A percentile compares a stretch with the other conserved stretches of the same genome.
phyloP scores from a whole-genome alignment of 78 protist genomes.

The Pigoraptor vietnamica region DNA sequence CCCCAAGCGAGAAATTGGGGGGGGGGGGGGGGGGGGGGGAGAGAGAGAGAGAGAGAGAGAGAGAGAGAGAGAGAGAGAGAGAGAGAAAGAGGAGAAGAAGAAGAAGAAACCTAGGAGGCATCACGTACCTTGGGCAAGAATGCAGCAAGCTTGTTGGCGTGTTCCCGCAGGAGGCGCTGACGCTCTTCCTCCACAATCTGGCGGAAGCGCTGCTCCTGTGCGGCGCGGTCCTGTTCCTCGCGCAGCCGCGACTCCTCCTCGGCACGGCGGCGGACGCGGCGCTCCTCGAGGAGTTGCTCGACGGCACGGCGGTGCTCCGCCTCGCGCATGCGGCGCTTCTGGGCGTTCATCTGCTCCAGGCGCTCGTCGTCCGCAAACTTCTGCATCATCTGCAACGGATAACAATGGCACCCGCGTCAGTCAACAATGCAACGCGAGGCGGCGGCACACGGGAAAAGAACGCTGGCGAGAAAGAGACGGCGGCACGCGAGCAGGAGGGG shows the following conservation, averaged over 20 bases:
- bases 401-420: no score
- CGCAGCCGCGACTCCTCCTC: neutral
- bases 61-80: no score
- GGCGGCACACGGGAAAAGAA: no score
- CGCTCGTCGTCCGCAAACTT: constrained; percentile 71
- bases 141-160: neutral
- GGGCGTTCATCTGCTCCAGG: constrained; percentile 45
- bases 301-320: constrained; percentile 47
- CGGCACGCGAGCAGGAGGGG: no score
- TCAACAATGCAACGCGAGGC: no score
- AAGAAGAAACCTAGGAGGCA: no score
- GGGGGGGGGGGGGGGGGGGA: no score
- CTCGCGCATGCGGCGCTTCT: constrained; percentile 29
- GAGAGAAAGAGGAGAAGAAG: no score
- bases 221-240: neutral
- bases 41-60: no score
- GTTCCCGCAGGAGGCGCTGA: neutral
- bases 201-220: neutral
- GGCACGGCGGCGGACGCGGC: neutral
- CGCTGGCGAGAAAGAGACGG: no score
- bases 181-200: neutral
- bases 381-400: constrained; percentile 31
- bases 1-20: no score
- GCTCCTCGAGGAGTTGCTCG: constrained; percentile 43
- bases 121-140: no score